A percentile compares a stretch with the other conserved stretches of the same genome.
phyloP scores from a whole-genome alignment of 2,329 filamentous ascomycete genomes.

The Fusarium liriodendri region DNA sequence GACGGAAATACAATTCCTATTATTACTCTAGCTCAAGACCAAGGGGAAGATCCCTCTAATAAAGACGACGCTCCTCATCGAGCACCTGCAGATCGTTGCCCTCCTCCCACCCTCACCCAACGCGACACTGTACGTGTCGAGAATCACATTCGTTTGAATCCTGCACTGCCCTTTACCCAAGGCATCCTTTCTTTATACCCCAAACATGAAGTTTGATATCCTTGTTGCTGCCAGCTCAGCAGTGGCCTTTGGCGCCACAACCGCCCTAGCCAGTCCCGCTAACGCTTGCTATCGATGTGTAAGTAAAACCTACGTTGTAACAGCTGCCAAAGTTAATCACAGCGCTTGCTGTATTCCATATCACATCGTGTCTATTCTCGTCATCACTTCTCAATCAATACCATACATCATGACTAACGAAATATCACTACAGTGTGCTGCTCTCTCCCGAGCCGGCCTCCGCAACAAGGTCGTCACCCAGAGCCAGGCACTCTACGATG shows the following conservation, averaged over 20 bases:
- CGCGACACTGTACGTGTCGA: background rate
- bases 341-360: background rate
- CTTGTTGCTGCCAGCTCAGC: constrained; percentile 15
- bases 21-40: background rate
- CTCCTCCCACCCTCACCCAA: background rate
- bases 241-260: constrained; percentile 6
- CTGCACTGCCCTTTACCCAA: background rate
- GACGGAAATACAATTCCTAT: constrained; percentile 1
- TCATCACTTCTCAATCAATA: background rate
- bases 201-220: constrained; percentile 29
- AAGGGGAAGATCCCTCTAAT: constrained; percentile 12
- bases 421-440: constrained; percentile 39
- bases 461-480: constrained; percentile 46
- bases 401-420: constrained; percentile 18
- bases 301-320: constrained; percentile 11
- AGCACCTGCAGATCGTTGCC: constrained; percentile 28
- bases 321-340: background rate
- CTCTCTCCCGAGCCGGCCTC: constrained; percentile 40
- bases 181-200: background rate
- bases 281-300: constrained; percentile 17
- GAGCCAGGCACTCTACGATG: constrained; percentile 41
- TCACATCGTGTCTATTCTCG: background rate
- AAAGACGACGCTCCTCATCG: constrained; percentile 11
- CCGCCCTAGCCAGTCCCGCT: background rate
- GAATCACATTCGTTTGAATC: constrained; percentile 1